A percentile compares a stretch with the other conserved stretches of the same genome.
Conservation (phyloP, 768 basidiomycete species). For the Collybia sp. region DNA sequence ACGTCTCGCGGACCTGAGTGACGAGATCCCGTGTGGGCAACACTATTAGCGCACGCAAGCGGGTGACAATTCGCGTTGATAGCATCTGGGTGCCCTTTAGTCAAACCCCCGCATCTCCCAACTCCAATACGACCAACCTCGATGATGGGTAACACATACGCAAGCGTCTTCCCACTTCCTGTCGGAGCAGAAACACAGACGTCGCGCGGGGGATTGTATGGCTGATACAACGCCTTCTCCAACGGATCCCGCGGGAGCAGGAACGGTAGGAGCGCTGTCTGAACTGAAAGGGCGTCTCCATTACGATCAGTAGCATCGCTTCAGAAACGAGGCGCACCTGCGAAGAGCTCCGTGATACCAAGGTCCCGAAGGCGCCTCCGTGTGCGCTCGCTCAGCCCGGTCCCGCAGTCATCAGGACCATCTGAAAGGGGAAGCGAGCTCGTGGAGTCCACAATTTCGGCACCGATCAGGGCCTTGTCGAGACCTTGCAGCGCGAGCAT, state of each 20-base stretch:
- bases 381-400: constrained; percentile 55
- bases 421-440: constrained; percentile 38
- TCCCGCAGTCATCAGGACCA: constrained; percentile 31
- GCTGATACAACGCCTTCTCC: constrained; percentile 52
- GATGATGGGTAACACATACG: constrained; percentile 91
- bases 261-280: constrained; percentile 83
- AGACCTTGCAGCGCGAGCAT: constrained; percentile 76
- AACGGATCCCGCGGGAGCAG: constrained; percentile 46
- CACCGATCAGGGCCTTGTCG: constrained; percentile 66
- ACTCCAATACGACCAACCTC: constrained; percentile 61
- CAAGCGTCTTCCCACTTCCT: constrained; percentile 95
- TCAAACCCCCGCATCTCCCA: too few relatives aligned
- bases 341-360: constrained; percentile 85
- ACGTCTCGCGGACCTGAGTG: constrained; percentile 85
- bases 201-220: constrained; percentile 67
- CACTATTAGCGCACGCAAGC: constrained; percentile 86
- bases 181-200: constrained; percentile 96
- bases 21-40: constrained; percentile 95
- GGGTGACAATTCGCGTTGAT: constrained; percentile 69
- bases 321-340: constrained; percentile 51
- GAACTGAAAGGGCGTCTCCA: constrained; percentile 60
- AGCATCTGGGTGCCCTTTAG: constrained; percentile 47
- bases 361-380: constrained; percentile 63
- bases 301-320: constrained; percentile 3
- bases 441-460: constrained; percentile 64